Evolutionary conservation across 2,329 filamentous ascomycete genomes (phyloP), one percentile per base, ranked within the genome.

Genomic region (Xylaria sp.): DNA sequence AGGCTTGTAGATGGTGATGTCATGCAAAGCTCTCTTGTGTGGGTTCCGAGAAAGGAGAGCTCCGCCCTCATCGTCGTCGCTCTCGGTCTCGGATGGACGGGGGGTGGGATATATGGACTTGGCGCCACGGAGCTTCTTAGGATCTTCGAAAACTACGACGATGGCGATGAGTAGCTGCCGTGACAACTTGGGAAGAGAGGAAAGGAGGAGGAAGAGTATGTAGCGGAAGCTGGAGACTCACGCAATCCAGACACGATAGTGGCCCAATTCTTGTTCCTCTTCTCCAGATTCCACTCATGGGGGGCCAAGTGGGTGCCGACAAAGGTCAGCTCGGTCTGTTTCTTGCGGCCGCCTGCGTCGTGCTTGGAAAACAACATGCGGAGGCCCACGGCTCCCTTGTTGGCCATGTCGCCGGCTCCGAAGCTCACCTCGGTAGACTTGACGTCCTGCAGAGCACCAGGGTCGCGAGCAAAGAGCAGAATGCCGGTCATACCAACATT

Each of bases 401-500:
- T 98, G 18, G 94, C 96, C 91, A 97, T 96, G 59, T 95, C 91
- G 67, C 90, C 91, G 0, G 94, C 80, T 0, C 96, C 96, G 58
- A 98, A 92, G 0, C 96, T 94, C 1, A 94, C 91, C 62, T 92
- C 92, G 1, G 92, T 93, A n/a, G 89, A 90, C 72, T 93, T 88
- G n/a, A 96, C 83, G 75, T 88, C 84, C 62, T 83, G 82, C 61
- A 98, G 83, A 28, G 86, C 84, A 9, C 85, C 80, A 0, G 87
- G 84, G 51, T 91, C 85, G 66, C 89, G 89, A 23, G 91, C 92
- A 78, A 97, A 97, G 20, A 98, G 86, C 85, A 98, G 89, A 60
- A 98, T 88, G 28, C 88, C 94, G 0, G 94, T 98, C 90, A 98
- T 94, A 72, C 96, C 95, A 58, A 94, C 87, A 79, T 96, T 94